Conservation (phyloP, 768 basidiomycete species). For the Mycena latifolia region DNA sequence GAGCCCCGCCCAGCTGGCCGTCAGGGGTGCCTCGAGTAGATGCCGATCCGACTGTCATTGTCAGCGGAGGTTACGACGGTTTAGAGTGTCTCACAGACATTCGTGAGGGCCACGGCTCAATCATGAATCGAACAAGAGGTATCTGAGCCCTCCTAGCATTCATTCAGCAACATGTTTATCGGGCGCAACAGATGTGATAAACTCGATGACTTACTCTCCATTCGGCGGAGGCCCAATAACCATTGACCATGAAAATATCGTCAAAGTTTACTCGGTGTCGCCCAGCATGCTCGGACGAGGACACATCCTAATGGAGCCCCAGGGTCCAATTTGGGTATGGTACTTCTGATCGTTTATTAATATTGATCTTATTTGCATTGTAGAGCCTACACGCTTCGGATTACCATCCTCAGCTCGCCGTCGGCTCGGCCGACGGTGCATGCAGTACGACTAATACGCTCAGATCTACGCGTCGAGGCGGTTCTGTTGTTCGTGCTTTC, state of each 20-base stretch:
- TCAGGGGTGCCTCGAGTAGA: conserved; percentile 59
- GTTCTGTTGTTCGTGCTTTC: conserved; percentile 69
- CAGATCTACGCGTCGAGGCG: conserved; percentile 75
- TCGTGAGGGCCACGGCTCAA: conserved; percentile 73
- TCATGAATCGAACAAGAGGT: conserved; percentile 87
- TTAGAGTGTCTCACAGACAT: conserved; percentile 82
- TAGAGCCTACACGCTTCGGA: conserved; percentile 84
- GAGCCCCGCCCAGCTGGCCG: conserved; percentile 67
- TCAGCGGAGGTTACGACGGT: conserved; percentile 87
- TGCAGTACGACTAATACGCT: conserved; percentile 81
- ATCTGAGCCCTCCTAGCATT: conserved; percentile 10
- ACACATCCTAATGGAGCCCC: conserved; percentile 77
- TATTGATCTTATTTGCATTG: conserved; percentile 2
- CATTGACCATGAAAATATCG: conserved; percentile 86
- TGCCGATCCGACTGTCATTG: conserved; percentile 78
- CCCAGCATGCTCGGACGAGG: conserved; percentile 82
- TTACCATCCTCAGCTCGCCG: conserved; percentile 88
- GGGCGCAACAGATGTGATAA: conserved; percentile 72
- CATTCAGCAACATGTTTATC: not conserved
- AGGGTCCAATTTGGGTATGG: conserved; percentile 87
- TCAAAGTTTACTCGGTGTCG: conserved; percentile 81
- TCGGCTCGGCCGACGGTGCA: conserved; percentile 87
- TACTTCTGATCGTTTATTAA: not conserved
- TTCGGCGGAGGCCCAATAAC: conserved; percentile 79
- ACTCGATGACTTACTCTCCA: conserved; percentile 73